Percentiles rank a stretch among this genome's conserved stretches.
Evolutionary conservation across 805 yeast genomes (phyloP).

Genomic region (Helenozyma rhizophorensis): DNA sequence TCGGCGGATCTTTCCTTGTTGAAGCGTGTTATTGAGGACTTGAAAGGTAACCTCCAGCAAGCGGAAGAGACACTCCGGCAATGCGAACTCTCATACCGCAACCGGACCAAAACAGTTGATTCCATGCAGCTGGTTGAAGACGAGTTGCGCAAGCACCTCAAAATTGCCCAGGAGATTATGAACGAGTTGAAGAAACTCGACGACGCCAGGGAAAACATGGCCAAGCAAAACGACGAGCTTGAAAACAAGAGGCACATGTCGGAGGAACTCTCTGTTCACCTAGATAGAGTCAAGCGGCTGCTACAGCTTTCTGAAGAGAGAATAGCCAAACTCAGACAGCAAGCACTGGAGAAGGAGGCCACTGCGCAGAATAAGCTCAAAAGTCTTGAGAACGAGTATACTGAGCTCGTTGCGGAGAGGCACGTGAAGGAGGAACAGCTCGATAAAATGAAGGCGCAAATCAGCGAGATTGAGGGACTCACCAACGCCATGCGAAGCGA

Average conservation of each 20-base stretch:
- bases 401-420: constrained; percentile 45
- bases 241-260: constrained; percentile 34
- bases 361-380: constrained; percentile 39
- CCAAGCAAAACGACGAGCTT: constrained; percentile 30
- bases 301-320: constrained; percentile 46
- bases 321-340: constrained; percentile 38
- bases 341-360: constrained; percentile 42
- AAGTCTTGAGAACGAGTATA: constrained; percentile 43
- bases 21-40: constrained; percentile 47
- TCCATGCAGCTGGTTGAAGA: constrained; percentile 46
- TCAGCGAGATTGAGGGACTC: constrained; percentile 40
- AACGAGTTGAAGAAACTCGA: constrained; percentile 43
- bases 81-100: constrained; percentile 44
- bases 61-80: constrained; percentile 21
- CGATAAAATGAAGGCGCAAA: constrained; percentile 44
- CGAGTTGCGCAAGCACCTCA: constrained; percentile 41
- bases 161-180: constrained; percentile 48
- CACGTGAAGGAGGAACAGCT: constrained; percentile 46
- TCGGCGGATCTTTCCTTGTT: constrained; percentile 57
- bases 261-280: constrained; percentile 39
- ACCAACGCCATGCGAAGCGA: constrained; percentile 35
- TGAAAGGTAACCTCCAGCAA: constrained; percentile 41
- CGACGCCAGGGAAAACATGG: constrained; percentile 28
- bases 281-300: constrained; percentile 48
- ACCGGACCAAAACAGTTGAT: constrained; percentile 51